Base-by-base conservation (phyloP, 441 rosid species). In the Populus trichocarpa region DNA sequence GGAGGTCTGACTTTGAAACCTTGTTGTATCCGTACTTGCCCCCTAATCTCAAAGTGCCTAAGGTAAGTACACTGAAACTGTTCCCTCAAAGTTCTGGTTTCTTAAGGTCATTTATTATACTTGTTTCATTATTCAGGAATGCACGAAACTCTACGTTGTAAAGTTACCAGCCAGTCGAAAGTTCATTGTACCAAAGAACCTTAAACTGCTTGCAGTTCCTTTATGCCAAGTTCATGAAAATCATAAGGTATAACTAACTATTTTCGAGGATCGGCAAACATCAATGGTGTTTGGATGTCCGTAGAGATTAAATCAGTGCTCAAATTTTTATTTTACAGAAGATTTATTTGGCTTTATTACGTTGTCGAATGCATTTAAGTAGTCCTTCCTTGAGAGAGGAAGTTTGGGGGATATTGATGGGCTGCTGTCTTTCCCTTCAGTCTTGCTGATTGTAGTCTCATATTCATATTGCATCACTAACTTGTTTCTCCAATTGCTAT, bases 1-100 rank as follows among this genome's bases (percentile, higher is more conserved):
- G 99, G 99, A 89, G 90, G 84, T 84, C 92, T 40, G 94, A 91
- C 78, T 93, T 92, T 74, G 97, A 93, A 85, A 83, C 92, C 9
- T 59, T 85, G 79, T 65, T 84, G 75, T 87, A 79, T 81, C 97
- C 96, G 3, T 86, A 87, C 85, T 79, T 89, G 82, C 90, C 96
- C 3, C 93, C 93, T 33, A 85, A 81, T 75, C 79, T 83, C 42
- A 88, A 87, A 79, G 73, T 71, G 42, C 97, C 99, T 3, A 93
- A 93, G 97, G 99, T 94, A 79, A 26, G 74, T 76, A 23, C 18
- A 42, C 65, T 69, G 33, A 50, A 71, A 68, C 35, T 77, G 26
- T 33, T 79, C 64, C 73, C 4, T 9, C 79, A 26, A 18, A 32
- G 14, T 36, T 80, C 36, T 30, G 64, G 35, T 33, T 26, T 25